A percentile compares a stretch with the other conserved stretches of the same genome.
Conservation (phyloP, 139 green algal genomes). For the Picocystis salinarum region DNA sequence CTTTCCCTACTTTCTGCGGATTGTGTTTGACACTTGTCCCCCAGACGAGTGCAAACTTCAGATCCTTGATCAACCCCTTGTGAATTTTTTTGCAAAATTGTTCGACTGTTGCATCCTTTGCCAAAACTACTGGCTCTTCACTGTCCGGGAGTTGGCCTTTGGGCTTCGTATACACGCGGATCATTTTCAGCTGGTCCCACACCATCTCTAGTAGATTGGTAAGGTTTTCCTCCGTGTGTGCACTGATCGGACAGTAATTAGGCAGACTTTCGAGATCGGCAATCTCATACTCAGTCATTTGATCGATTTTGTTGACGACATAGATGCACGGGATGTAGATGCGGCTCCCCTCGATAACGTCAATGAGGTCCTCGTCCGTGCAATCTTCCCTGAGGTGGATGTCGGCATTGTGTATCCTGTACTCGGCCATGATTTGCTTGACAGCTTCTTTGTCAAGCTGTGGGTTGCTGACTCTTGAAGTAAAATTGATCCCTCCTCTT, state of each 20-base stretch:
- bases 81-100: conserved; percentile 78
- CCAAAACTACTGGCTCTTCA: conserved; percentile 82
- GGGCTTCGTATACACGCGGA: conserved; percentile 77
- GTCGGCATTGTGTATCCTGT: conserved; percentile 88
- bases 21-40: conserved; percentile 69
- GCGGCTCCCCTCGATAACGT: conserved; percentile 88
- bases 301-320: conserved; percentile 93
- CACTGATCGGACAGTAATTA: conserved; percentile 91
- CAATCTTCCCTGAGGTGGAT: conserved; percentile 40
- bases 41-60: conserved; percentile 89
- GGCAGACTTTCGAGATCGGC: conserved; percentile 66
- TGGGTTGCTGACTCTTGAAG: conserved; percentile 22
- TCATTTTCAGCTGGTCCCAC: conserved; percentile 90
- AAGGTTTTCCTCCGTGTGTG: conserved; percentile 53
- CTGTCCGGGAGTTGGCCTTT: conserved; percentile 86
- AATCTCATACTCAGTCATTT: conserved; percentile 87
- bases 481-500: conserved; percentile 72
- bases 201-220: conserved; percentile 84
- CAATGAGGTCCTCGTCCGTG: conserved; percentile 66
- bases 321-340: conserved; percentile 93
- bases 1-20: conserved; percentile 83
- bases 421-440: conserved; percentile 44
- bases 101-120: conserved; percentile 56
- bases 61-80: conserved; percentile 72
- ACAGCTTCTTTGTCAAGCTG: conserved; percentile 77